Evolutionary conservation across 23 red algal species (phyloP), one percentile per base, ranked within the genome.

Genomic region (Agarophyton chilense): DNA sequence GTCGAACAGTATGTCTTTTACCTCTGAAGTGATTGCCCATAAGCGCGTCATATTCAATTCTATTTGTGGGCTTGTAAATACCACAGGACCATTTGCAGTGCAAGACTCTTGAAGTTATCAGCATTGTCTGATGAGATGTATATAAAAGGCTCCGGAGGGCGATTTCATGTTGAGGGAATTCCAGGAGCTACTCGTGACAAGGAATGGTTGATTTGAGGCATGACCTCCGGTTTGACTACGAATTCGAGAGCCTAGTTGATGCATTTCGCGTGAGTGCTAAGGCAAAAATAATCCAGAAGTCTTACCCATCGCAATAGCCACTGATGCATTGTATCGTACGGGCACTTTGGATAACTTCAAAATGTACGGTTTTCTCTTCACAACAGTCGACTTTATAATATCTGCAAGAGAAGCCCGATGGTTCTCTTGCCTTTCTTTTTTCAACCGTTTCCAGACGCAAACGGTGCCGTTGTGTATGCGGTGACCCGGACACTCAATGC

Each of bases 221-320:
- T 2, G 2, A 42, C 10, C 1, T 26, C 14, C 10, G 36, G 12
- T 1, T 70, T 22, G 6, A 62, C 10, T 62, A 62, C 56, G n/a
- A 62, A 62, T 7, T 8, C 8, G n/a, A n/a, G 56, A 13, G n/a
- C 56, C 21, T 42, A 1, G 12, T 28, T 70, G 32, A 18, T 18
- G 64, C 64, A 78, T 38, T 78, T 78, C 2, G 45, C 43, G 36
- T 78, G 73, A 3, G 31, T 55, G 10, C 73, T 45, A 32, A 45
- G 29, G 13, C 4, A 42, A 8, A 78, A 21, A 11, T 12, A 2
- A 5, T 52, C 3, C 6, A 78, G 44, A 56, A 52, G 46, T 45
- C 53, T 78, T 1, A 78, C 73, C 45, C 73, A 78, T 35, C 73
- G 43, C 1, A 78, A 21, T 5, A 78, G 73, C 73, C 44, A 56